phyloP scores from a whole-genome alignment of 768 basidiomycete genomes.

The Termitomyces sp. region DNA sequence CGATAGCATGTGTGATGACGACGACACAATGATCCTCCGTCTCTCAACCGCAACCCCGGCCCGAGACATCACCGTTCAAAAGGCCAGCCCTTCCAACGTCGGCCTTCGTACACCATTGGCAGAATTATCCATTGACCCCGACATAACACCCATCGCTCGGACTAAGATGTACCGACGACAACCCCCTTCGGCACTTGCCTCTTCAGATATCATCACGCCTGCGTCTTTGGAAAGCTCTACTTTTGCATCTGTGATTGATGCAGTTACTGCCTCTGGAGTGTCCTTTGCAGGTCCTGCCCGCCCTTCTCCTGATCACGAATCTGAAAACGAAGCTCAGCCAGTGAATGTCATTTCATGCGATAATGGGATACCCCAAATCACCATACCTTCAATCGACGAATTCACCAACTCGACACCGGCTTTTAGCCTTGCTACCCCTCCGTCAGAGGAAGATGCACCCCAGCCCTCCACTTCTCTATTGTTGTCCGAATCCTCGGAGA shows the following conservation, averaged over 20 bases:
- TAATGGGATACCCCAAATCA: conserved; percentile 7
- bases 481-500: conserved; percentile 13
- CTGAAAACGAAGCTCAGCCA: not conserved
- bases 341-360: not conserved
- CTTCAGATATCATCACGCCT: conserved; percentile 9
- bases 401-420: conserved; percentile 23
- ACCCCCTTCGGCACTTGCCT: conserved; percentile 18
- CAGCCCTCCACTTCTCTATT: conserved; percentile 19
- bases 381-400: conserved; percentile 11
- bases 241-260: conserved; percentile 16
- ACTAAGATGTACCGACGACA: conserved; percentile 26
- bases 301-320: not conserved
- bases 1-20: conserved; percentile 29
- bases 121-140: conserved; percentile 29
- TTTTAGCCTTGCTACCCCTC: conserved; percentile 19
- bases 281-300: conserved; percentile 14
- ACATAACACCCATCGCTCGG: conserved; percentile 31
- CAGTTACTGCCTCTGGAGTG: conserved; percentile 16
- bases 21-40: conserved; percentile 33
- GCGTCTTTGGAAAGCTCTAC: conserved; percentile 6
- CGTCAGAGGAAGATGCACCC: conserved; percentile 21
- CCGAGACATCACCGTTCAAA: not conserved
- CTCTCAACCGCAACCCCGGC: conserved; percentile 28
- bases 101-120: conserved; percentile 34
- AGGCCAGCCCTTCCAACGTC: conserved; percentile 17